Evolutionary conservation across 257 asterid species (phyloP), one percentile per base, ranked within the genome.

Genomic region (Capsicum chinense): DNA sequence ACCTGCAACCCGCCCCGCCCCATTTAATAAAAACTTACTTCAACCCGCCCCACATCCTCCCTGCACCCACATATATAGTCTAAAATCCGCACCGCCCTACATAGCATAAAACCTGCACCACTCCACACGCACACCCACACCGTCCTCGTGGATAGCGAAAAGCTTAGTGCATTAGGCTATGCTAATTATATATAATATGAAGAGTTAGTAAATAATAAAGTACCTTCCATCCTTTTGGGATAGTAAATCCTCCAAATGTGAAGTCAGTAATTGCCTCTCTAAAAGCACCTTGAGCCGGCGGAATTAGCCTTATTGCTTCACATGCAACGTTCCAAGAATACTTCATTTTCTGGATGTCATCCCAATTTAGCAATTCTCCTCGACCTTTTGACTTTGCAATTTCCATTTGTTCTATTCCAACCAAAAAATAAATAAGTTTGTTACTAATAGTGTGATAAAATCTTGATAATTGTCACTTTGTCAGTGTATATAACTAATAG

Each of bases 171-270:
- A 39, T 39, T 4, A 4, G 5, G 5, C 44, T 39, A 4, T 4
- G 4, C 44, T 39, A 26, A 26, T 26, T 26, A 3, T 39, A 39
- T 4, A 2, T 39, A 39, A 39, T 2, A 57, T 15, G 63, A 26
- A 16, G 16, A 16, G 63, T 58, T 16, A 19, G 17, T 19, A 13
- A 14, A 5, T 37, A 11, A 35, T 21, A 71, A 39, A 39, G 15
- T 84, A 85, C 88, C 88, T 87, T 85, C 88, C 88, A 87, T 83
- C 90, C 90, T 63, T 85, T 87, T 21, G 88, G 88, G 2, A 87
- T 63, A 6, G 80, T 81, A 68, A 88, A 86, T 7, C 89, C 89
- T 15, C 86, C 83, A 81, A 84, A 83, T 12, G 83, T 83, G 42
- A 85, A 85, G 13, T 85, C 85, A 26, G 85, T 79, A 14, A 70